A percentile compares a stretch with the other conserved stretches of the same genome.
These are phyloP conservation scores for Sclerotinia trifoliorum DNA, from an alignment of 2,329 filamentous ascomycete genomes.

Conservation along the genomic window DNA sequence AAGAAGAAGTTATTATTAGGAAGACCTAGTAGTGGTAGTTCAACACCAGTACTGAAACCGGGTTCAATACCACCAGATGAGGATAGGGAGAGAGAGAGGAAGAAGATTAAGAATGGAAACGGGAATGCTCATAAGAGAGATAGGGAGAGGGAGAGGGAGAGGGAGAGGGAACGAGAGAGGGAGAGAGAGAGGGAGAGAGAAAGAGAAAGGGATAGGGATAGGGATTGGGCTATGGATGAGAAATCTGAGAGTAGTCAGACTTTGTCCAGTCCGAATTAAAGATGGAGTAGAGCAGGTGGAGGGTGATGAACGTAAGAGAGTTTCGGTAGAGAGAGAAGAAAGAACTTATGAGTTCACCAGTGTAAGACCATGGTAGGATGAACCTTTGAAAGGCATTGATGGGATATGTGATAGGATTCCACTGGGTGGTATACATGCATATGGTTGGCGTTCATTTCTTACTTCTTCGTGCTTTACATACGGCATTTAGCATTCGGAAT, in stretches of 20 bases:
- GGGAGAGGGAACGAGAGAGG: not conserved
- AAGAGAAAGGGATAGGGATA: constrained; percentile 2
- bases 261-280: constrained; percentile 20
- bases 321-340: not conserved
- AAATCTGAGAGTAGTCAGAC: constrained; percentile 23
- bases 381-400: constrained; percentile 5
- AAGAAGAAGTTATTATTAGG: constrained; percentile 28
- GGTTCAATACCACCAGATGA: constrained; percentile 17
- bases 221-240: constrained; percentile 17
- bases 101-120: constrained; percentile 19
- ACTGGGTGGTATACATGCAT: constrained; percentile 9
- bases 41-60: constrained; percentile 21
- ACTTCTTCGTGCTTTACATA: not conserved
- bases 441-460: constrained; percentile 8
- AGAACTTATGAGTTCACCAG: not conserved
- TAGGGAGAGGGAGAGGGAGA: constrained; percentile 6
- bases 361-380: constrained; percentile 14
- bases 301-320: not conserved
- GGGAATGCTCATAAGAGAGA: constrained; percentile 6
- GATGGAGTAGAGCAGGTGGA: not conserved
- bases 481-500: not conserved
- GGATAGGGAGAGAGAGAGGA: constrained; percentile 10
- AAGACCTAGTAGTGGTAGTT: constrained; percentile 21
- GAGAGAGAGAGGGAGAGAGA: not conserved
- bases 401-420: not conserved